Evolutionary conservation across 805 yeast genomes (phyloP).

Genomic region (Lipomyces spencermartinsiae): DNA sequence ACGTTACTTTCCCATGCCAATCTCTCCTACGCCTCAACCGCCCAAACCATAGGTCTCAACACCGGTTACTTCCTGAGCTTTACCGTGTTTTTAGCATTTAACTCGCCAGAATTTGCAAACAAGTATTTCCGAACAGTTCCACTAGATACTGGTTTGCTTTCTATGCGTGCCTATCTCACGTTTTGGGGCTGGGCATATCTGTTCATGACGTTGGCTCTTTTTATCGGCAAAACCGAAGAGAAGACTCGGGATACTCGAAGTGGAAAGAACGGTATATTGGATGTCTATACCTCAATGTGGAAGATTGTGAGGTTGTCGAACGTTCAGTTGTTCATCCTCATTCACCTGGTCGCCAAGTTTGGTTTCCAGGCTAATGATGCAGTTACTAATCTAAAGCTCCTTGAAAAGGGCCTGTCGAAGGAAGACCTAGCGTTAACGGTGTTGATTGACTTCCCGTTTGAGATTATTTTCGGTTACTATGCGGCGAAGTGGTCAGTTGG

Average conservation of each 20-base stretch:
- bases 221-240: conserved; percentile 71
- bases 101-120: conserved; percentile 91
- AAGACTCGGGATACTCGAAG: conserved; percentile 53
- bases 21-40: conserved; percentile 91
- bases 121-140: conserved; percentile 74
- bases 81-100: conserved; percentile 88
- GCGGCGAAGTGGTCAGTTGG: conserved; percentile 95
- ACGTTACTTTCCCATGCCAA: conserved; percentile 80
- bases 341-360: conserved; percentile 80
- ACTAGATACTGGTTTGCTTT: conserved; percentile 65
- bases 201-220: conserved; percentile 66
- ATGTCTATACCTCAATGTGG: conserved; percentile 47
- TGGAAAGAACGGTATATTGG: conserved; percentile 43
- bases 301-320: conserved; percentile 58
- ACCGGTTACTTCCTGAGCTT: conserved; percentile 91
- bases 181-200: conserved; percentile 80
- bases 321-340: conserved; percentile 72
- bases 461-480: conserved; percentile 91
- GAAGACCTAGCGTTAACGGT: conserved; percentile 95
- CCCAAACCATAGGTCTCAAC: conserved; percentile 94
- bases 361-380: conserved; percentile 97
- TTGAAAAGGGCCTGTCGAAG: conserved; percentile 89
- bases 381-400: conserved; percentile 87
- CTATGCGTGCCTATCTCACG: conserved; percentile 74
- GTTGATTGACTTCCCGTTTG: conserved; percentile 93